Base-by-base conservation (phyloP, 345 rosid genomes). In the Garcia nutans region DNA sequence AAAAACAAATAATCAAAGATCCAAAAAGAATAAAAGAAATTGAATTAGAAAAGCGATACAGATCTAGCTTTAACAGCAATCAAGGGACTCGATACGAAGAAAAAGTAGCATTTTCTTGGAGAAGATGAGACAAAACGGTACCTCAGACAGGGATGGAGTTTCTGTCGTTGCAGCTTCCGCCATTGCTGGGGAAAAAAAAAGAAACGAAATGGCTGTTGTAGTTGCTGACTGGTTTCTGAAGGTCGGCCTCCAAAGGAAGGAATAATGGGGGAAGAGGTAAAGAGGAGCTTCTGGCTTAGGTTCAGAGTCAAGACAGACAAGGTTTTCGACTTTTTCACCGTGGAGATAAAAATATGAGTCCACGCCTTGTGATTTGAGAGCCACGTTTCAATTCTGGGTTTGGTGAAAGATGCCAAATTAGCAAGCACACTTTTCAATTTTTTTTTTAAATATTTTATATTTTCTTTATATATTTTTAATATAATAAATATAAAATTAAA, bases 101-200 rank as follows among this genome's bases (percentile, higher is more conserved):
- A 44, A 16, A 10, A 3, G 19, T 2, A n/a, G 56, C 12, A 24
- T 26, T 50, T 15, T 50, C 55, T 2, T 50, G 15, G 58, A 54
- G 58, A 16, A 1, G 0, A 16, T 17, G 58, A 58, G 24, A 41
- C 0, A 28, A 28, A 13, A 49, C 23, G 12, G 65, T 69, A 94
- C 99, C 94, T 93, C 94, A 6, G 89, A 81, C 22, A 95, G 88
- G 65, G 97, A 76, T 0, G 80, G 85, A 31, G 83, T 57, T 31
- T 73, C 79, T 22, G 78, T 76, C 78, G 80, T 33, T 22, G 73
- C 87, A 74, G 87, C 83, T 44, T 89, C 98, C 78, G 92, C 94
- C 99, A 91, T 91, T 80, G 80, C 13, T n/a, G 77, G 74, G 24
- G 37, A 24, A 83, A 44, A 72, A 78, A 65, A 60, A 52, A 24